Evolutionary conservation across 495 filamentous ascomycete species (phyloP).

Genomic region (Talaromyces nanjingensis): DNA sequence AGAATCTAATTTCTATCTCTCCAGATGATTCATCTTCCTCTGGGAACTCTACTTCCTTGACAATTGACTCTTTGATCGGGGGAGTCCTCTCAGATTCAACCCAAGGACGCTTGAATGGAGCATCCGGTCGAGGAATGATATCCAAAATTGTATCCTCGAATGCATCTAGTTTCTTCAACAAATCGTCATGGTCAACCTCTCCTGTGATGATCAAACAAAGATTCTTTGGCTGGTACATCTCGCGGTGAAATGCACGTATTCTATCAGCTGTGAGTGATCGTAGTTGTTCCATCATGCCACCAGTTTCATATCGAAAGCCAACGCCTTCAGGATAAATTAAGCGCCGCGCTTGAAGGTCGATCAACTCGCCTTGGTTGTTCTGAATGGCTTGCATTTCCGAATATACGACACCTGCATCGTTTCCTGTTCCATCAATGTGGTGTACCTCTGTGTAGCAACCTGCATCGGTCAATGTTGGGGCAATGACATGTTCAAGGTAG

Average conservation of each 20-base stretch:
- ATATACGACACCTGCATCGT: constrained; percentile 97
- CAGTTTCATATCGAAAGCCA: constrained; percentile 94
- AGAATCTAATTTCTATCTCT: constrained; percentile 73
- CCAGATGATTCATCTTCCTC: constrained; percentile 93
- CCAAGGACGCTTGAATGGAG: constrained; percentile 85
- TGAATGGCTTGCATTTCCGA: constrained; percentile 98
- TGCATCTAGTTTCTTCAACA: constrained; percentile 71
- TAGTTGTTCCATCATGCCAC: constrained; percentile 90
- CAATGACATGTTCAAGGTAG: constrained; percentile 90
- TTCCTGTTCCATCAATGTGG: constrained; percentile 84
- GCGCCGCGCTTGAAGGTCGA: constrained; percentile 69
- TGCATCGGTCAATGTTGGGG: constrained; percentile 86
- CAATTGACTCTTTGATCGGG: constrained; percentile 55
- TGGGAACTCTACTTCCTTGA: constrained; percentile 82
- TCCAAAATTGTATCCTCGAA: constrained; percentile 85
- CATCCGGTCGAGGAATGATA: constrained; percentile 64
- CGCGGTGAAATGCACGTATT: constrained; percentile 85
- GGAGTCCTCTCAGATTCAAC: constrained; percentile 76
- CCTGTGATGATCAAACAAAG: constrained; percentile 84
- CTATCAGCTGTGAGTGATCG: constrained; percentile 78
- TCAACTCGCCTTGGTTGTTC: constrained; percentile 73
- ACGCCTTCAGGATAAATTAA: constrained; percentile 82
- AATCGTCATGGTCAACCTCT: constrained; percentile 74
- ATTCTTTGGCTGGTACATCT: constrained; percentile 99
- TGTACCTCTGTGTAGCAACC: constrained; percentile 94